These are phyloP conservation scores for Rubus parviflorus DNA, from an alignment of 306 rosid species.

Conservation along the genomic window DNA sequence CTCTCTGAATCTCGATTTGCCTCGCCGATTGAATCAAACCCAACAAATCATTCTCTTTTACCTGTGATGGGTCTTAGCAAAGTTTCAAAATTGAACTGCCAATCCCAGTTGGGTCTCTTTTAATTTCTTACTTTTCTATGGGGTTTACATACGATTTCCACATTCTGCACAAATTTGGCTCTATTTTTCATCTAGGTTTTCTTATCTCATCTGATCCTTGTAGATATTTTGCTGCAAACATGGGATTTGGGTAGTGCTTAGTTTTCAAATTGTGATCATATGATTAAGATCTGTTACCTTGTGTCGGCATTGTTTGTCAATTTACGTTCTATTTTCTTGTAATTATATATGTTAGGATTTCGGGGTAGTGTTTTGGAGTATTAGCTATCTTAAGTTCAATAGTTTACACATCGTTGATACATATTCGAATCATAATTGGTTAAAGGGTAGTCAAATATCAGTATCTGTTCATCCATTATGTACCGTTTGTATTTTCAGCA, in stretches of 20 bases:
- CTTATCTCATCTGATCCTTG: neutral
- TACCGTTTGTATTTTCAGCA: neutral
- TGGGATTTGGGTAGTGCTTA: neutral
- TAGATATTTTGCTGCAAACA: neutral
- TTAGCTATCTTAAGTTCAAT: neutral
- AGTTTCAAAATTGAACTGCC: neutral
- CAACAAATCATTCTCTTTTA: neutral
- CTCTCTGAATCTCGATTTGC: slow-evolving; percentile 10
- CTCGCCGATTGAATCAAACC: neutral
- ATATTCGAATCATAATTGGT: neutral
- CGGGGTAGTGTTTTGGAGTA: neutral
- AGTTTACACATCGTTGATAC: neutral
- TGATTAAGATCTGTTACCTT: slow-evolving; percentile 15
- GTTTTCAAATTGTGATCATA: neutral
- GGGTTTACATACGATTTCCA: neutral
- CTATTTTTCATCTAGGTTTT: neutral
- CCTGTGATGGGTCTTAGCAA: neutral
- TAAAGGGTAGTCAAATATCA: neutral
- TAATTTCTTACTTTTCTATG: neutral
- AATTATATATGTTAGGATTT: neutral
- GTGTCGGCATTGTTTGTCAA: neutral
- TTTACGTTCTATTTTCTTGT: neutral
- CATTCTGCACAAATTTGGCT: neutral
- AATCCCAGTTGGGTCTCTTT: slow-evolving; percentile 15
- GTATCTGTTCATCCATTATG: neutral